These are phyloP conservation scores for Diplodia mutila DNA, from an alignment of 2,329 filamentous ascomycete species.

Conservation along the genomic window DNA sequence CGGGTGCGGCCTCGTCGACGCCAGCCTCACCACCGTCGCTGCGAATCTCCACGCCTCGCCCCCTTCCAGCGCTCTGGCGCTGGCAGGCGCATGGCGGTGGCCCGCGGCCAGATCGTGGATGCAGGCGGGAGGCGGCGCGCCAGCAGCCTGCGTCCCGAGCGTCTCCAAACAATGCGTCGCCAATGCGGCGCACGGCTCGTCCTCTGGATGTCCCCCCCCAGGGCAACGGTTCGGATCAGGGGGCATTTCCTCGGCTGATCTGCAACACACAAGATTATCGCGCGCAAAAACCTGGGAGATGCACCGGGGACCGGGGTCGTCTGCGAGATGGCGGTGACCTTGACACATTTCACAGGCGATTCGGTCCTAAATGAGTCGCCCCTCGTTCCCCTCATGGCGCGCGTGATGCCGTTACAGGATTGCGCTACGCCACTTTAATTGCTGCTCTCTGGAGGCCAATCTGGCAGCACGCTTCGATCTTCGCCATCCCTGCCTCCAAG, in stretches of 20 bases:
- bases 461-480: constrained; percentile 21
- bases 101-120: constrained; percentile 16
- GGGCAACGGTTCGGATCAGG: constrained; percentile 24
- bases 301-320: constrained; percentile 24
- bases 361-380: constrained; percentile 26
- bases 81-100: constrained; percentile 3
- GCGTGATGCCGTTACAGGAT: constrained; percentile 21
- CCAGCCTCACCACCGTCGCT: constrained; percentile 9
- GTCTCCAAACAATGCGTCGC: constrained; percentile 9
- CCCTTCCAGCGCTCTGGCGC: constrained; percentile 1
- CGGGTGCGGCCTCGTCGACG: constrained; percentile 18
- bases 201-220: constrained; percentile 12
- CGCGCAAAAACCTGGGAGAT: constrained; percentile 26
- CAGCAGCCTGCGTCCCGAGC: constrained; percentile 24
- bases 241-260: constrained; percentile 27
- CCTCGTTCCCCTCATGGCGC: constrained; percentile 5
- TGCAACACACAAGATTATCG: constrained; percentile 26
- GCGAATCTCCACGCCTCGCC: not conserved
- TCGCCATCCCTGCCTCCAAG: constrained; percentile 4
- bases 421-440: constrained; percentile 19
- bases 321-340: constrained; percentile 24
- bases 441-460: constrained; percentile 18
- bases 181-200: constrained; percentile 20
- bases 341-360: constrained; percentile 24
- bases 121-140: constrained; percentile 22